Evolutionary conservation across 1,284 basidiomycete species (phyloP).

Genomic region (Trichosporon coremiiforme): DNA sequence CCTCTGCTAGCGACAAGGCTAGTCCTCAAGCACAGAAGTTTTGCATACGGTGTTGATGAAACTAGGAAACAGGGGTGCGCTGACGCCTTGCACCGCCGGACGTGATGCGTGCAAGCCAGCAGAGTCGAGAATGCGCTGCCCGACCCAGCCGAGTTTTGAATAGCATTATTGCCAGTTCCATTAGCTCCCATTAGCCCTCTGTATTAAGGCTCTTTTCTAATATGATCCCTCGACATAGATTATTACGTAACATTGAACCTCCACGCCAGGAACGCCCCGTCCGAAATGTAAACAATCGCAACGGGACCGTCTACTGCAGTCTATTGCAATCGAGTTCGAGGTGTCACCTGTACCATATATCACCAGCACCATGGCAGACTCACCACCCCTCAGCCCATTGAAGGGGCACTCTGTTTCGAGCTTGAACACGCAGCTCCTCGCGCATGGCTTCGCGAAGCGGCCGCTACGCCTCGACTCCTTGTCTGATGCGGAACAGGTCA

Average conservation of each 20-base stretch:
- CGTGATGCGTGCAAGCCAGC: no score
- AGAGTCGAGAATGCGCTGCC: no score
- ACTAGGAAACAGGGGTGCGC: no score
- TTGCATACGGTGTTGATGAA: no score
- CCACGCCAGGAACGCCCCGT: not conserved
- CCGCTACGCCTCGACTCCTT: slow-evolving; percentile 65
- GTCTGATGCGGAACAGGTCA: slow-evolving; percentile 64
- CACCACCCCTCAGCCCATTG: slow-evolving; percentile 1
- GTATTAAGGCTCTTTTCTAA: no score
- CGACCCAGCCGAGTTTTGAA: no score
- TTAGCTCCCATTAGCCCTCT: no score
- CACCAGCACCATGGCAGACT: slow-evolving; percentile 10
- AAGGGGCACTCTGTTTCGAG: slow-evolving; percentile 55
- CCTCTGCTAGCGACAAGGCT: not conserved
- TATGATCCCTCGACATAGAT: no score
- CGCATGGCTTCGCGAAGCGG: slow-evolving; percentile 72
- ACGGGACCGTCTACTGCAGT: no score
- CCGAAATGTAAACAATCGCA: slow-evolving; percentile 11
- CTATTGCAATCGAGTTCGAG: not conserved
- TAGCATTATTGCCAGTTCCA: no score
- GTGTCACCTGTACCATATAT: not conserved
- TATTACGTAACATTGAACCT: not conserved
- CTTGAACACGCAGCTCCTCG: slow-evolving; percentile 73
- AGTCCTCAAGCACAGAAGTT: not conserved
- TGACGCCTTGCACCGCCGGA: no score